Conservation (phyloP, 768 basidiomycete species). For the Neoboletus brunneissimus region DNA sequence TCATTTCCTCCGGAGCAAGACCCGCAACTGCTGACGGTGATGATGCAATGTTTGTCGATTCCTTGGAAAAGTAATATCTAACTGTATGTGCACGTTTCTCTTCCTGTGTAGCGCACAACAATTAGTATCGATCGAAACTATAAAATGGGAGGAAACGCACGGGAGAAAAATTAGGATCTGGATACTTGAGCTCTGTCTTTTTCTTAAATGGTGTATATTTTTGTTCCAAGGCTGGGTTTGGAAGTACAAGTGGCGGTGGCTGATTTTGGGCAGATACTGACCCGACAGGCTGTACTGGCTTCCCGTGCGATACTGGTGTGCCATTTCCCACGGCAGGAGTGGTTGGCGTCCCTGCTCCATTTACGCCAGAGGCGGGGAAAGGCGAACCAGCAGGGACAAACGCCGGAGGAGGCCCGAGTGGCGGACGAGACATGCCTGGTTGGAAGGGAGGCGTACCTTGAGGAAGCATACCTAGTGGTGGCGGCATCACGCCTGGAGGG, state of each 20-base stretch:
- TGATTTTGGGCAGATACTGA: constrained; percentile 25
- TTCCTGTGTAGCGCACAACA: constrained; percentile 47
- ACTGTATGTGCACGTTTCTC: constrained; percentile 67
- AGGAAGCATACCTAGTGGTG: constrained; percentile 35
- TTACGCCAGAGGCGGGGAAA: constrained; percentile 24
- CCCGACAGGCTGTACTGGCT: constrained; percentile 16
- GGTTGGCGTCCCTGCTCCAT: constrained; percentile 18
- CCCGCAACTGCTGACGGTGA: constrained; percentile 28
- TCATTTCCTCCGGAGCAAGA: constrained; percentile 49
- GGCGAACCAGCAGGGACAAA: constrained; percentile 36
- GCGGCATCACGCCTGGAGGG: constrained; percentile 39
- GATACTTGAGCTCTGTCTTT: constrained; percentile 66
- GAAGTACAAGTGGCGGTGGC: constrained; percentile 41
- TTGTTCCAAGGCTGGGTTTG: constrained; percentile 57
- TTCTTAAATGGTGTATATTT: constrained; percentile 76
- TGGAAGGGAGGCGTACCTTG: constrained; percentile 38
- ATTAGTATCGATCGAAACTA: background rate
- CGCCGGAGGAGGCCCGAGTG: constrained; percentile 35
- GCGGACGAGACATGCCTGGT: constrained; percentile 37
- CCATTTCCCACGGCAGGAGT: constrained; percentile 24
- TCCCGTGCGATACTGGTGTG: constrained; percentile 10
- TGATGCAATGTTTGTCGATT: constrained; percentile 29
- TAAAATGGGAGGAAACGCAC: constrained; percentile 40
- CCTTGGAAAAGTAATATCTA: constrained; percentile 58
- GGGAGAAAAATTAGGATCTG: constrained; percentile 75